Evolutionary conservation across 495 filamentous ascomycete species (phyloP).

Genomic region (Penicillium mononematosum): DNA sequence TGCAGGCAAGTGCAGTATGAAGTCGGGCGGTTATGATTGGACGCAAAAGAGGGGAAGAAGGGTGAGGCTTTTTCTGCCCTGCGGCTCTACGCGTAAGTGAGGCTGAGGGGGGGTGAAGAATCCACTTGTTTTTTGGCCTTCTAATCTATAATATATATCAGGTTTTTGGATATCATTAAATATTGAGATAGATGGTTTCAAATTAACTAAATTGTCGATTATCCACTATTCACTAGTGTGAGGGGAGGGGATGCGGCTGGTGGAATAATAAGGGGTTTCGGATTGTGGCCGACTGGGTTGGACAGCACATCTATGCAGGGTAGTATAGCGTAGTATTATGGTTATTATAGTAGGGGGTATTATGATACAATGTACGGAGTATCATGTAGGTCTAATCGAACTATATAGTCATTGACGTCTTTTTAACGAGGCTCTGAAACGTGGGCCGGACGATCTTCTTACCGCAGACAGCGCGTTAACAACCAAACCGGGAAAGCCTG

Average conservation of each 20-base stretch:
- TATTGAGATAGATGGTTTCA: neutral
- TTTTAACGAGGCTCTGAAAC: constrained; percentile 12
- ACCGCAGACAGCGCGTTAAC: constrained; percentile 11
- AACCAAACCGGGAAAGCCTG: constrained; percentile 8
- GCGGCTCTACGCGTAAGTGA: constrained; percentile 33
- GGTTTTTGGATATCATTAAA: neutral
- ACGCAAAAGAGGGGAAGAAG: constrained; percentile 2
- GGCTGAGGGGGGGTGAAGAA: constrained; percentile 23
- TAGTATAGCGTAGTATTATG: constrained; percentile 3
- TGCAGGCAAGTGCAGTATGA: too few relatives aligned
- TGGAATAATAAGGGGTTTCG: neutral
- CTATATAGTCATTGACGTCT: neutral
- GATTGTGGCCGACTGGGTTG: neutral
- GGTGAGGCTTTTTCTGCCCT: constrained; percentile 27
- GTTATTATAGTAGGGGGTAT: neutral
- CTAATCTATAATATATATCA: neutral
- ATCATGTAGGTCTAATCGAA: too few relatives aligned
- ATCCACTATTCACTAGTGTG: constrained; percentile 5
- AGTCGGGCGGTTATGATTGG: constrained; percentile 1
- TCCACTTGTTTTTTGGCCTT: constrained; percentile 1
- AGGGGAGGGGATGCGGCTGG: neutral
- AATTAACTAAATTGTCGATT: neutral
- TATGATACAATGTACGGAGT: too few relatives aligned
- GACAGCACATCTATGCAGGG: constrained; percentile 5
- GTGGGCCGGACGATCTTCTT: constrained; percentile 12